phyloP scores from a whole-genome alignment of 139 green algal genomes.

The Micromonas pusilla region DNA sequence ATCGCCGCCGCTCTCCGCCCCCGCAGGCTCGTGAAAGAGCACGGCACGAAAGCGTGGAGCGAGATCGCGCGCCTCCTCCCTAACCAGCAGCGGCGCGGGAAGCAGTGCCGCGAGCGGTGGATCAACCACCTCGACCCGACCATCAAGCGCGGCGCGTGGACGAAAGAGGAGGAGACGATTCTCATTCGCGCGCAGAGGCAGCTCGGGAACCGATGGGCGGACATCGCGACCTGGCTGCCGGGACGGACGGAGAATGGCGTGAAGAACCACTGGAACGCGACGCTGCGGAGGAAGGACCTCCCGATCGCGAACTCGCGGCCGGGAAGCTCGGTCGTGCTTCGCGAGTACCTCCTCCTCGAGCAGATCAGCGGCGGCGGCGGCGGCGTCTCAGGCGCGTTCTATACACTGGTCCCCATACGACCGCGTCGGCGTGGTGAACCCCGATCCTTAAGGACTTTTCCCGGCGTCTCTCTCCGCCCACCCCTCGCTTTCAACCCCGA shows the following conservation, averaged over 20 bases:
- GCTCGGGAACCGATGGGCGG: constrained; percentile 73
- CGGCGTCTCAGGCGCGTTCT: not conserved
- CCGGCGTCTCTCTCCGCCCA: too few species aligned
- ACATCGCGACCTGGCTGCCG: constrained; percentile 61
- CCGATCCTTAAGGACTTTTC: too few species aligned
- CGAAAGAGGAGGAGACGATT: constrained; percentile 41
- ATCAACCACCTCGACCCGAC: constrained; percentile 53
- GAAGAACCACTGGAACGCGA: constrained; percentile 84
- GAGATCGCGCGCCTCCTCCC: constrained; percentile 24
- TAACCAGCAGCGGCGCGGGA: constrained; percentile 42
- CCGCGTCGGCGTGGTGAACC: too few species aligned
- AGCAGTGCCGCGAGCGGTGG: constrained; percentile 52
- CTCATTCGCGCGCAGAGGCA: constrained; percentile 50
- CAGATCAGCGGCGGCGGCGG: not conserved
- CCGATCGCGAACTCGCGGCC: not conserved
- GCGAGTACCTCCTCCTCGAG: constrained; percentile 19
- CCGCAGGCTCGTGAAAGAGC: constrained; percentile 39
- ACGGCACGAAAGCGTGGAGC: constrained; percentile 36
- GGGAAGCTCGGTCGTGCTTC: constrained; percentile 8
- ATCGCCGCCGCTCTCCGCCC: too few species aligned
- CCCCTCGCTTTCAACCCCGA: too few species aligned
- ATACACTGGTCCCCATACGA: too few species aligned
- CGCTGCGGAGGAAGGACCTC: constrained; percentile 35
- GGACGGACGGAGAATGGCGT: constrained; percentile 85
- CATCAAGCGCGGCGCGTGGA: constrained; percentile 43